Evolutionary conservation across 2,329 filamentous ascomycete genomes (phyloP).

Genomic region (Colletotrichum musicola): DNA sequence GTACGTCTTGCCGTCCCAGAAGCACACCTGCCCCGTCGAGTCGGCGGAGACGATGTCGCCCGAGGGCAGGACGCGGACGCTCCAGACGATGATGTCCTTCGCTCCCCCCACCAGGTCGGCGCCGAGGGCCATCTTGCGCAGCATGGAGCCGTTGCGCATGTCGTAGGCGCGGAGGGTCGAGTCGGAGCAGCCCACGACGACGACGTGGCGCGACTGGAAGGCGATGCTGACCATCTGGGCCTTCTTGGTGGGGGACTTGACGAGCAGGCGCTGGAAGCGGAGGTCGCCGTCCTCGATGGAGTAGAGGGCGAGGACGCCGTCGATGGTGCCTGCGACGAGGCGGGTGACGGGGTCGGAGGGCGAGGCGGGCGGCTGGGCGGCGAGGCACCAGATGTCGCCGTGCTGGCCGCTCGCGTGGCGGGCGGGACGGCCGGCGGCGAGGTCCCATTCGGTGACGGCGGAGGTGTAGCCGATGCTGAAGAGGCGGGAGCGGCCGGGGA

Average conservation of each 20-base stretch:
- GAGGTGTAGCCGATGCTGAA: constrained; percentile 98
- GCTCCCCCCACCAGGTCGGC: constrained; percentile 81
- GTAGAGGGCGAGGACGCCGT: constrained; percentile 89
- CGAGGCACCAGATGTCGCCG: constrained; percentile 97
- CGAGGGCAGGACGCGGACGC: constrained; percentile 86
- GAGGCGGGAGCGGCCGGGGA: constrained; percentile 72
- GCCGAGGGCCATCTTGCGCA: constrained; percentile 89
- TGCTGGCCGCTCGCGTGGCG: constrained; percentile 91
- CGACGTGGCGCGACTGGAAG: constrained; percentile 85
- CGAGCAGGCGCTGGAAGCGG: constrained; percentile 81
- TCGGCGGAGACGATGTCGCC: constrained; percentile 95
- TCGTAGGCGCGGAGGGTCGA: constrained; percentile 95
- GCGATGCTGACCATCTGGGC: constrained; percentile 90
- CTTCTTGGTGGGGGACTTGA: constrained; percentile 83
- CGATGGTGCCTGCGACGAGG: constrained; percentile 88
- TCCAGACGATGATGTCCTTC: constrained; percentile 92
- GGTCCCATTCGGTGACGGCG: constrained; percentile 94
- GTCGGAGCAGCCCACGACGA: constrained; percentile 95
- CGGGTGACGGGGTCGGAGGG: constrained; percentile 59
- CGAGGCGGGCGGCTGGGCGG: constrained; percentile 75
- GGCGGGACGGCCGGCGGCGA: constrained; percentile 81
- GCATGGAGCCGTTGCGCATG: constrained; percentile 78
- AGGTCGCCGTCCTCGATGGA: constrained; percentile 88
- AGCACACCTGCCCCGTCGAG: constrained; percentile 91
- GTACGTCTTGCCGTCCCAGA: constrained; percentile 95